Base-by-base conservation (phyloP, 768 basidiomycete genomes). In the Leccinum subgranulosum region DNA sequence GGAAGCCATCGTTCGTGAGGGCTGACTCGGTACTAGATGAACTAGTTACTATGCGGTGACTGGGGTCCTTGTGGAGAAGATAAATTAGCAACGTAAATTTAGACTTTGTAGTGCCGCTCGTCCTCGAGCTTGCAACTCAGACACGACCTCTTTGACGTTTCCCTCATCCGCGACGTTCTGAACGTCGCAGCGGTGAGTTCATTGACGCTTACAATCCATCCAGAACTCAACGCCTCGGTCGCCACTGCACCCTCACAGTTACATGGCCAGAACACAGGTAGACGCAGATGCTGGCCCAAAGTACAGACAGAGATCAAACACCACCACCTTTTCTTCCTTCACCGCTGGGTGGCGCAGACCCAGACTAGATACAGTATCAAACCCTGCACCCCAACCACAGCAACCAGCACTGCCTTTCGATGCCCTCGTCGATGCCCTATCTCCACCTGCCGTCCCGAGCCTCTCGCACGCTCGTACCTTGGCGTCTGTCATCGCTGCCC, bases 361-460 rank as follows among this genome's bases (percentile, higher is more conserved):
- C 61, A 66, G 66, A 55, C 47, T 61, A 46, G 70, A 74, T 59
- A 68, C 73, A 15, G 64, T 72, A 28, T 60, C 69, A 7, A 66
- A 59, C 28, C 55, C 73, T 8, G 48, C 39, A 31, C 51, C 41
- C 17, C 41, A 70, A 14, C 65, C 72, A 29, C 69, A 76, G 17
- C 58, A 59, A 34, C 56, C 60, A 36, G 15, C 61, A 14, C 59
- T 65, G 36, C 51, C 78, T 12, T 70, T 78, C 43, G 87, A 88
- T 36, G 74, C 66, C 21, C 73, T 81, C 41, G 69, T 81, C n/a
- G 74, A 77, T 50, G 71, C 72, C 17, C 66, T 81, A 41, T 75
- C 79, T 6, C 77, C 80, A 11, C 81, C 80, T 36, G 76, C 79
- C 6, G 88, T 89, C 8, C 90, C 90, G 4, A 88, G 86, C 60